phyloP scores from a whole-genome alignment of 2,329 filamentous ascomycete species.

The Xylariaceae sp. region DNA sequence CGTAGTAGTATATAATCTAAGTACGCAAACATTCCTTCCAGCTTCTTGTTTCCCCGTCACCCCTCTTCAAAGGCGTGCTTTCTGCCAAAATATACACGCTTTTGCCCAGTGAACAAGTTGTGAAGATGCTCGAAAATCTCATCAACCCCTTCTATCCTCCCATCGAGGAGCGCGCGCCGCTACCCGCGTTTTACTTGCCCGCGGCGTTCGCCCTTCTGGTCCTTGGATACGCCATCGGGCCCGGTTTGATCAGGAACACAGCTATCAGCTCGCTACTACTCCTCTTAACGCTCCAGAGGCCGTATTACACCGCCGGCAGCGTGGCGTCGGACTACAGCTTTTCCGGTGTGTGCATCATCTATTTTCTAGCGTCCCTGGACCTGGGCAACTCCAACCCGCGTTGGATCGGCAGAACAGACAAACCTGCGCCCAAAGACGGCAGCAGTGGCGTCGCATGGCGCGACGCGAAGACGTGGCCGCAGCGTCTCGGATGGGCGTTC shows the following conservation, averaged over 20 bases:
- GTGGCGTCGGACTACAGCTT: constrained; percentile 11
- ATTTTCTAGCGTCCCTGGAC: constrained; percentile 6
- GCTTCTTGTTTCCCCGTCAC: no score
- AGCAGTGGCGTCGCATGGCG: neutral
- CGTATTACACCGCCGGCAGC: constrained; percentile 13
- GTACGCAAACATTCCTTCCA: no score
- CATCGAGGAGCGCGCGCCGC: constrained; percentile 8
- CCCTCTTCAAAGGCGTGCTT: neutral
- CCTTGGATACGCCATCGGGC: constrained; percentile 8
- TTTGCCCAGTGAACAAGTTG: neutral
- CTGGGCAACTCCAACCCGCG: constrained; percentile 5
- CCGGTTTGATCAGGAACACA: neutral
- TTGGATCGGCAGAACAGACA: constrained; percentile 6
- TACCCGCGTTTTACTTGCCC: constrained; percentile 5
- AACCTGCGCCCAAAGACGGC: neutral
- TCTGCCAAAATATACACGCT: neutral
- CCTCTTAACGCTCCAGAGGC: constrained; percentile 1
- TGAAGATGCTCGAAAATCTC: constrained; percentile 4
- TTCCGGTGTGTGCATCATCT: neutral
- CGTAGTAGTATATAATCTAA: no score
- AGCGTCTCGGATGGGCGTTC: constrained; percentile 12
- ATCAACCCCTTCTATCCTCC: constrained; percentile 9
- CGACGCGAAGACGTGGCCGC: constrained; percentile 8
- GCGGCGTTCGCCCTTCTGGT: neutral
- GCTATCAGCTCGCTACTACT: neutral